Evolutionary conservation across 1,139 yeast genomes (phyloP), one percentile per base, ranked within the genome.

Genomic region (Casaregolazyma suthepensis): DNA sequence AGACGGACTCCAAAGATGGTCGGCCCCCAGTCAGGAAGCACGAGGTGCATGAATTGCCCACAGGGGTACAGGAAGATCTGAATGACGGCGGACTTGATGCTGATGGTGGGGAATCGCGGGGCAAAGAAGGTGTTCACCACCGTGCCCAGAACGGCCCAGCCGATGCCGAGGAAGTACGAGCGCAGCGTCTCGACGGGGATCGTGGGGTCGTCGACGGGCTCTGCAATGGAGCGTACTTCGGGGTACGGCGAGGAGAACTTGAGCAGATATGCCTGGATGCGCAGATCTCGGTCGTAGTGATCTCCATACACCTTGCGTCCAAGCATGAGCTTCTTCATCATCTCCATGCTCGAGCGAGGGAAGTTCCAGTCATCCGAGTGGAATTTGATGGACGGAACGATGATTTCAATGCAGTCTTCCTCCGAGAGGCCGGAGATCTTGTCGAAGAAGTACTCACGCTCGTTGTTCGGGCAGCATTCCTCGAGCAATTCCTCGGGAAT

Each of bases 51-150:
- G 7, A 71, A 56, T 52, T 66, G 65, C 50, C 88, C 89, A 59
- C 78, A 71, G 13, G 85, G 85, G 61, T 78, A 82, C 48, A 83
- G 68, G 54, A 84, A 73, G 55, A 83, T 68, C 64, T 84, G 88
- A 54, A 80, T 73, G 38, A 83, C 79, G 17, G 79, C 66, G 18
- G 83, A 61, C 7, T 71, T 57, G 17, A 83, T 65, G 2, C 71
- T 51, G 51, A 82, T 79, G 13, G 71, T 52, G 4, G 86, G 87
- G 60, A 72, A 71, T 66, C 87, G 78, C 54, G 79, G 78, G 3
- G 74, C 66, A 62, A 83, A 83, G 64, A 82, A 81, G 57, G 79
- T 80, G 61, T 82, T 81, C 53, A 82, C 73, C 46, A 79, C 80
- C 31, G 82, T 68, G 12, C 85, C 83, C 26, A 82, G 65, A 15